phyloP scores from a whole-genome alignment of 331 rosid species.

The Rhamnella rubrinervis region DNA sequence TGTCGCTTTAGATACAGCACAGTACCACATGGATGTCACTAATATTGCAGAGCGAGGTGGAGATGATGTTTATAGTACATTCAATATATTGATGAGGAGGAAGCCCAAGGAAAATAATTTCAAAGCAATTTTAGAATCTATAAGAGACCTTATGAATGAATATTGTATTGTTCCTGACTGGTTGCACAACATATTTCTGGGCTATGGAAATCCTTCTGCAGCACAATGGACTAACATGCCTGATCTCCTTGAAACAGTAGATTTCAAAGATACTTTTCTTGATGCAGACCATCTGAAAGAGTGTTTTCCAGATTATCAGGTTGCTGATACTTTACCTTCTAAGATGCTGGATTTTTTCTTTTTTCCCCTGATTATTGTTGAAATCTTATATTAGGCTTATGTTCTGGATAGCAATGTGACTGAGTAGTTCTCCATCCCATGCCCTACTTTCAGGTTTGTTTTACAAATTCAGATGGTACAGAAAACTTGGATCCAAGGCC shows the following conservation, averaged over 20 bases:
- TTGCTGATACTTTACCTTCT: slow-evolving; percentile 28
- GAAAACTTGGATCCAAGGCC: slow-evolving; percentile 66
- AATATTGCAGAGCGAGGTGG: slow-evolving; percentile 87
- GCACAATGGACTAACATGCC: slow-evolving; percentile 98
- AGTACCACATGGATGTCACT: slow-evolving; percentile 93
- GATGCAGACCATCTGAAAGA: slow-evolving; percentile 77
- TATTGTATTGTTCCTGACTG: slow-evolving; percentile 97
- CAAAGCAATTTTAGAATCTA: slow-evolving; percentile 96
- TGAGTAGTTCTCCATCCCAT: slow-evolving; percentile 19
- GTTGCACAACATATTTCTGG: slow-evolving; percentile 86
- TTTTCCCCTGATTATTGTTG: neutral
- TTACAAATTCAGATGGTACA: slow-evolving; percentile 55
- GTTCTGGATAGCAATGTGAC: slow-evolving; percentile 12
- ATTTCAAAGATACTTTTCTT: slow-evolving; percentile 92
- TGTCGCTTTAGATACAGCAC: slow-evolving; percentile 96
- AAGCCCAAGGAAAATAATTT: slow-evolving; percentile 98
- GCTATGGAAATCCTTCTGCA: slow-evolving; percentile 96
- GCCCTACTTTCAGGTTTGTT: slow-evolving; percentile 55
- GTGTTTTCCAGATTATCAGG: slow-evolving; percentile 77
- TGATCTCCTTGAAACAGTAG: slow-evolving; percentile 80
- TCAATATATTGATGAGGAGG: slow-evolving; percentile 92
- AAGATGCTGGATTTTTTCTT: slow-evolving; percentile 13
- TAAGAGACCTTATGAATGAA: slow-evolving; percentile 97
- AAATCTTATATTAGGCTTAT: neutral
- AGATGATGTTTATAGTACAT: slow-evolving; percentile 94